Evolutionary conservation across 495 filamentous ascomycete genomes (phyloP).

Genomic region (Clohesyomyces aquaticus): DNA sequence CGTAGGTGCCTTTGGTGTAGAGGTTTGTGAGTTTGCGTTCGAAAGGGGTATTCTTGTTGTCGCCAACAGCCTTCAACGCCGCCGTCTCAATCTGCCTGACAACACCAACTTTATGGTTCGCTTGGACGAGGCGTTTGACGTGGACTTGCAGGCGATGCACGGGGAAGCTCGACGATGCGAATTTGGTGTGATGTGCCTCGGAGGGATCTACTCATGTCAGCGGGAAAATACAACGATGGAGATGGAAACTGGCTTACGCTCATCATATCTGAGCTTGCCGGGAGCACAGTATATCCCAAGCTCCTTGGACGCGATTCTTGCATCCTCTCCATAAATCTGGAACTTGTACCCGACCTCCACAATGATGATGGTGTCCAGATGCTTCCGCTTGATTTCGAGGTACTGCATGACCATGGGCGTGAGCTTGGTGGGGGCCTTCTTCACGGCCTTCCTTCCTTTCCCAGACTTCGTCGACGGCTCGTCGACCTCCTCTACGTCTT

Average conservation of each 20-base stretch:
- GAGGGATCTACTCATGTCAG: conserved; percentile 62
- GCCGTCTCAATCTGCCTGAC: conserved; percentile 97
- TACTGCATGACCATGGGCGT: conserved; percentile 95
- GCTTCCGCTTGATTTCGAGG: conserved; percentile 87
- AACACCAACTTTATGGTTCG: conserved; percentile 94
- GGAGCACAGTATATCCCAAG: conserved; percentile 96
- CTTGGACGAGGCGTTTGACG: conserved; percentile 87
- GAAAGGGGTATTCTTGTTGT: conserved; percentile 93
- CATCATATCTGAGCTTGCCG: conserved; percentile 91
- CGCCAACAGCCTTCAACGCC: conserved; percentile 93
- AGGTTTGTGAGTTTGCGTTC: conserved; percentile 91
- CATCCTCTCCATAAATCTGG: conserved; percentile 97
- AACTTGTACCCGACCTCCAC: conserved; percentile 99
- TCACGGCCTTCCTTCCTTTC: conserved; percentile 66
- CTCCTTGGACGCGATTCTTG: conserved; percentile 84
- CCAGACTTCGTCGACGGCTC: conserved; percentile 52
- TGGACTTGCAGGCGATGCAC: conserved; percentile 91
- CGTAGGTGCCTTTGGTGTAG: conserved; percentile 98
- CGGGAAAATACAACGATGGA: neutral
- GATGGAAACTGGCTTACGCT: conserved; percentile 51
- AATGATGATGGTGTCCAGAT: conserved; percentile 86
- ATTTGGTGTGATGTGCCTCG: conserved; percentile 89
- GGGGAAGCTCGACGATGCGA: conserved; percentile 95
- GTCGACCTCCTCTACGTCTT: conserved; percentile 52
- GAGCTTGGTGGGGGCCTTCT: conserved; percentile 66